Evolutionary conservation across 805 yeast genomes (phyloP).

Genomic region (Sugiyamaella chiloensis): DNA sequence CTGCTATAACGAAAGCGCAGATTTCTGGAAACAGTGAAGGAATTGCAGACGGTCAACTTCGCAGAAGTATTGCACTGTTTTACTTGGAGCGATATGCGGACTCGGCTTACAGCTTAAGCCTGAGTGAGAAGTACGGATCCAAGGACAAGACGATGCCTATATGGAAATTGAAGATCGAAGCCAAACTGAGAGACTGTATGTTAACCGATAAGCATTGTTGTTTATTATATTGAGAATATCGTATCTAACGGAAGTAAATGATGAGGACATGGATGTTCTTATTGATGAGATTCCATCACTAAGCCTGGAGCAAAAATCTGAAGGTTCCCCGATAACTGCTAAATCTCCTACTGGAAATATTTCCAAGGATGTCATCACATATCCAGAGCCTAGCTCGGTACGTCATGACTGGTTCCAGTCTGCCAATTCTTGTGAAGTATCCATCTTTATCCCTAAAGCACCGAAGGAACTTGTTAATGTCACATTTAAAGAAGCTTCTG

Average conservation of each 20-base stretch:
- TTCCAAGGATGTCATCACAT: slow-evolving; percentile 2
- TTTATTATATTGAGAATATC: neutral
- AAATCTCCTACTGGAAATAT: too few relatives aligned
- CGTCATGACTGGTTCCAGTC: slow-evolving; percentile 77
- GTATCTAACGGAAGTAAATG: neutral
- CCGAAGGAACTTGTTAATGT: slow-evolving; percentile 48
- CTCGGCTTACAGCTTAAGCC: slow-evolving; percentile 26
- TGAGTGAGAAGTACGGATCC: slow-evolving; percentile 22
- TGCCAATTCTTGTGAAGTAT: slow-evolving; percentile 51
- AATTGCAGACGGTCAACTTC: slow-evolving; percentile 31
- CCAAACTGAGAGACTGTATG: slow-evolving; percentile 7
- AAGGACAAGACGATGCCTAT: slow-evolving; percentile 19
- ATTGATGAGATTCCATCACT: slow-evolving; percentile 6
- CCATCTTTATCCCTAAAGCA: slow-evolving; percentile 67
- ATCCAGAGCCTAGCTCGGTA: slow-evolving; percentile 28
- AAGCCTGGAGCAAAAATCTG: neutral
- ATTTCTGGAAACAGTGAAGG: slow-evolving; percentile 18
- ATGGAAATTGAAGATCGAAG: slow-evolving; percentile 24
- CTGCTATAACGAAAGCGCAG: slow-evolving; percentile 20
- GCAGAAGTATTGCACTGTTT: slow-evolving; percentile 32
- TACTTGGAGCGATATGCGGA: slow-evolving; percentile 25
- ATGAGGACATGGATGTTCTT: slow-evolving; percentile 7
- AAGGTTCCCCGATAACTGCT: neutral
- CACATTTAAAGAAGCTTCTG: slow-evolving; percentile 31
- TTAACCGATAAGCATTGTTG: neutral